A percentile compares a stretch with the other conserved stretches of the same genome.
Conservation (phyloP, 768 basidiomycete genomes). For the Amanita rubescens region DNA sequence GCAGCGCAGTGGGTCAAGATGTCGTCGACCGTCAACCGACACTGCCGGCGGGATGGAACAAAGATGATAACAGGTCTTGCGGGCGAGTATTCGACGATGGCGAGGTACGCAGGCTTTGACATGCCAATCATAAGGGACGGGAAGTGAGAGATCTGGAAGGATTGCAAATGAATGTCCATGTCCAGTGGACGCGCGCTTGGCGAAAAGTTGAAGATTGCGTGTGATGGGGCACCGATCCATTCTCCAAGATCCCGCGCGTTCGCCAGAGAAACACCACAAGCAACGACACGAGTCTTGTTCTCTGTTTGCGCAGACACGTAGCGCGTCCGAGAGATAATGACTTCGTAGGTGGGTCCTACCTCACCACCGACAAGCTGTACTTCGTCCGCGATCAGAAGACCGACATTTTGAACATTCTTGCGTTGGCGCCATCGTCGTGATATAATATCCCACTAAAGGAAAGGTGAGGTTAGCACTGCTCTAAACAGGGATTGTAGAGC, state of each 20-base stretch:
- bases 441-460: conserved; percentile 82
- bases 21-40: conserved; percentile 89
- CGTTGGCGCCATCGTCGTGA: conserved; percentile 94
- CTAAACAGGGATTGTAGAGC: not conserved
- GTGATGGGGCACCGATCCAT: conserved; percentile 93
- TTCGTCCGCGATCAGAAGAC: conserved; percentile 91
- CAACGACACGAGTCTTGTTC: conserved; percentile 88
- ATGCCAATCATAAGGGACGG: conserved; percentile 98
- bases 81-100: conserved; percentile 81
- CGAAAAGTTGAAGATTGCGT: conserved; percentile 97
- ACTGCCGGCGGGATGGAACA: conserved; percentile 90
- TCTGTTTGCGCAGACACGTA: conserved; percentile 95
- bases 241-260: conserved; percentile 95
- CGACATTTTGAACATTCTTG: conserved; percentile 93
- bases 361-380: conserved; percentile 93
- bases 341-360: conserved; percentile 94
- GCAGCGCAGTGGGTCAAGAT: conserved; percentile 82
- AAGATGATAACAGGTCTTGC: conserved; percentile 87
- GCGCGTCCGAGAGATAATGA: conserved; percentile 92
- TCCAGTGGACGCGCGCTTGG: conserved; percentile 95
- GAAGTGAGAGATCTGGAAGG: conserved; percentile 95
- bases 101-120: conserved; percentile 96
- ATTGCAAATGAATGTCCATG: conserved; percentile 96
- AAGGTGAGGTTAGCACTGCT: conserved; percentile 6
- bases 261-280: conserved; percentile 90